These are phyloP conservation scores for Solanum paucissectum DNA, from an alignment of 257 asterid genomes.

Conservation along the genomic window DNA sequence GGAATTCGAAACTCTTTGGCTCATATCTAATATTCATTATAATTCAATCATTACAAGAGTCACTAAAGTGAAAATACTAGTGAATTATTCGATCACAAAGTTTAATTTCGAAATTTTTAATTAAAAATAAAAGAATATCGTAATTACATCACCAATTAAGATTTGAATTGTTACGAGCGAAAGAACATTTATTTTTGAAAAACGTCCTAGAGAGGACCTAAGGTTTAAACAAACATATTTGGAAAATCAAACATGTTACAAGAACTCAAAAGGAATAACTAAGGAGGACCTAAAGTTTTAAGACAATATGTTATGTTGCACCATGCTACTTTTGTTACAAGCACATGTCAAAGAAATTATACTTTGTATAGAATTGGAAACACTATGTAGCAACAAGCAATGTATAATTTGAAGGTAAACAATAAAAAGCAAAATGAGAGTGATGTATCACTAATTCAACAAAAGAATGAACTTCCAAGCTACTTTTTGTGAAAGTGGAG, in stretches of 20 bases:
- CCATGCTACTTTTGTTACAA: neutral
- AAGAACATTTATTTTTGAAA: neutral
- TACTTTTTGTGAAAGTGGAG: neutral
- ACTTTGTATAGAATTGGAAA: neutral
- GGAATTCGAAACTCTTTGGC: neutral
- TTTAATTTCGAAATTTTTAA: neutral
- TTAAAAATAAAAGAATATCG: neutral
- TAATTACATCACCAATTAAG: rapidly evolving
- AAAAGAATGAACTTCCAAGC: neutral
- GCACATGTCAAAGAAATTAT: neutral
- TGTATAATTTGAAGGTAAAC: neutral
- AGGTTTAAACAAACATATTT: neutral
- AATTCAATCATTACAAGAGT: neutral
- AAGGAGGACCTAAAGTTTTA: neutral
- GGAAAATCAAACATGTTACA: neutral
- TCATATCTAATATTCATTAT: neutral
- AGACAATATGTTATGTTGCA: neutral
- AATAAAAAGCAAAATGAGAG: neutral
- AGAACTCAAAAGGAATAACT: neutral
- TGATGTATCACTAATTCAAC: neutral
- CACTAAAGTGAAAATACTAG: neutral
- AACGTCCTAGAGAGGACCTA: rapidly evolving
- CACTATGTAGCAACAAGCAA: neutral
- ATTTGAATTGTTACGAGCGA: neutral
- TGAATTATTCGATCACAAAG: neutral